A percentile compares a stretch with the other conserved stretches of the same genome.
These are phyloP conservation scores for Plasmodium vinckei DNA, from an alignment of 169 alveolate species.

Conservation along the genomic window DNA sequence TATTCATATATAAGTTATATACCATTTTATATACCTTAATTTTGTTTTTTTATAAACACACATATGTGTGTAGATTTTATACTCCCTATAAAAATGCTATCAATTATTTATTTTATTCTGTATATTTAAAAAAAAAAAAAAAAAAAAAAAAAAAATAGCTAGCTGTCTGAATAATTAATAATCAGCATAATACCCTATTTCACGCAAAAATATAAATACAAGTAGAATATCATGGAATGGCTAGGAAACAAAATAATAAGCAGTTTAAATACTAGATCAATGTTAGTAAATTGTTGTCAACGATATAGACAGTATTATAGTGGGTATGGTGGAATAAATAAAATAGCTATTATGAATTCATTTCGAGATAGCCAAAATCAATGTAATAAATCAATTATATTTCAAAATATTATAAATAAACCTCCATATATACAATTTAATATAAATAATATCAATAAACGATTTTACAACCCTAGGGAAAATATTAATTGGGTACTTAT, in stretches of 20 bases:
- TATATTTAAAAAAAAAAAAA: too few species aligned
- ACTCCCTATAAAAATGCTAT: too few species aligned
- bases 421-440: not conserved
- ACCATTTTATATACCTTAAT: too few species aligned
- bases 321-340: not conserved
- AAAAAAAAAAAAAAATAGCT: too few species aligned
- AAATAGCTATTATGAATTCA: not conserved
- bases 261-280: not conserved
- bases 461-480: conserved; percentile 56
- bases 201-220: too few species aligned
- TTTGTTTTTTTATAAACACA: too few species aligned
- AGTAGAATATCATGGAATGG: conserved; percentile 6
- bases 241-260: conserved; percentile 2
- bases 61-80: too few species aligned
- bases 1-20: too few species aligned
- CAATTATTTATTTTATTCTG: too few species aligned
- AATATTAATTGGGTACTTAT: conserved; percentile 81
- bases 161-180: too few species aligned
- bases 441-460: conserved; percentile 3
- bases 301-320: conserved; percentile 1
- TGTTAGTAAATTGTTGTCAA: conserved; percentile 9
- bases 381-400: conserved; percentile 5
- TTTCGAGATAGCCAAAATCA: not conserved
- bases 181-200: too few species aligned
- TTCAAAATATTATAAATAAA: not conserved